Conservation (phyloP, 2,329 filamentous ascomycete genomes). For the Corynespora cassiicola region DNA sequence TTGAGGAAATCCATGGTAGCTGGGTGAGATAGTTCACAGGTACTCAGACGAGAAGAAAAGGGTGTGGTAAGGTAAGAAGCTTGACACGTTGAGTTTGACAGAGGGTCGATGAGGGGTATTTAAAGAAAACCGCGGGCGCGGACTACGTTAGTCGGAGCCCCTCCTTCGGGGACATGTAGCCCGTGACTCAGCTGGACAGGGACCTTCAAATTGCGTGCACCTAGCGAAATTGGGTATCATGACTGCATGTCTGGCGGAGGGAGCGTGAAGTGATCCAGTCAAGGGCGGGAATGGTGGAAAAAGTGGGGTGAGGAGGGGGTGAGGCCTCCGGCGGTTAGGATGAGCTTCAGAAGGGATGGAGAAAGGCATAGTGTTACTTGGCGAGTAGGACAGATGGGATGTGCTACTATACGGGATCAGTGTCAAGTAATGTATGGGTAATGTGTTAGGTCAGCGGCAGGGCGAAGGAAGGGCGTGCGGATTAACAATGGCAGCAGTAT, state of each 20-base stretch:
- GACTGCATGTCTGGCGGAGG: conserved; percentile 16
- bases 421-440: conserved; percentile 13
- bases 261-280: conserved; percentile 10
- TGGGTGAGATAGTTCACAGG: too few species aligned
- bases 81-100: conserved; percentile 7
- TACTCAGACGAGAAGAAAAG: conserved; percentile 4
- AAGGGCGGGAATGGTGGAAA: conserved; percentile 23
- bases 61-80: conserved; percentile 9
- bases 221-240: conserved; percentile 22
- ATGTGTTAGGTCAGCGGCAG: conserved; percentile 15
- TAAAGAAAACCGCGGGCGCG: conserved; percentile 23
- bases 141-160: conserved; percentile 7
- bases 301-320: conserved; percentile 31
- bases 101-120: conserved; percentile 17
- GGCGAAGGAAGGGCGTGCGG: too few species aligned
- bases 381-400: conserved; percentile 23
- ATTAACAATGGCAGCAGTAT: too few species aligned
- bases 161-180: conserved; percentile 9
- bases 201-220: conserved; percentile 18
- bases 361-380: conserved; percentile 28
- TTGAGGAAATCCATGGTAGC: conserved; percentile 53
- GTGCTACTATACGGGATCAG: conserved; percentile 18
- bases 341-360: conserved; percentile 20
- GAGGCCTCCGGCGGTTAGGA: conserved; percentile 30
- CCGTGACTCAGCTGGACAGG: conserved; percentile 16